phyloP scores from a whole-genome alignment of 768 basidiomycete genomes.

The Nidularia pulvinata region DNA sequence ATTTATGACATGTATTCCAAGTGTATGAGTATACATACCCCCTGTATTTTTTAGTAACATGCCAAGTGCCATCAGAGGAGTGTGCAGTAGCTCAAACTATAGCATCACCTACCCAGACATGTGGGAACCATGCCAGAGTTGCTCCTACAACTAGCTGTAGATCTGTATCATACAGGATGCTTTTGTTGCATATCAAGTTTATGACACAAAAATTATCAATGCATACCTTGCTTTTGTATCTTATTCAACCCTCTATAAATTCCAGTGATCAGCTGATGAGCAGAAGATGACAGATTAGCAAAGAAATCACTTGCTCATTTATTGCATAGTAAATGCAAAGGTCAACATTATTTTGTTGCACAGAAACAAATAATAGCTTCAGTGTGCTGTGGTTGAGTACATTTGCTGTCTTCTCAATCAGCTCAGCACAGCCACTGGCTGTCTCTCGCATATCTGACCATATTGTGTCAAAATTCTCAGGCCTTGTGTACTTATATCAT shows the following conservation, averaged over 20 bases:
- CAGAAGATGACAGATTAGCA: background rate
- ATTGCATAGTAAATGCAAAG: conserved; percentile 10
- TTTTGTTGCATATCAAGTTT: too few relatives aligned
- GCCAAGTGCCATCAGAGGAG: background rate
- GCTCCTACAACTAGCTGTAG: background rate
- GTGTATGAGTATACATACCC: background rate
- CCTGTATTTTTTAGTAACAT: background rate
- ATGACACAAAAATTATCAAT: too few relatives aligned
- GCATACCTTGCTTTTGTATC: background rate
- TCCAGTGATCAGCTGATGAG: background rate
- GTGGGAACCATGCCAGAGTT: background rate
- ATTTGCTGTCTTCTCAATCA: conserved; percentile 13
- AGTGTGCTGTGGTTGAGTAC: conserved; percentile 12
- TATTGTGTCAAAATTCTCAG: background rate
- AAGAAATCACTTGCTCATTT: background rate
- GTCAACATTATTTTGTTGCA: conserved; percentile 19
- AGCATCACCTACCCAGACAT: background rate
- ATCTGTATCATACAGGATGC: background rate
- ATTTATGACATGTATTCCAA: background rate
- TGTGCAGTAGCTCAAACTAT: background rate
- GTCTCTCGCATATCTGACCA: conserved; percentile 14
- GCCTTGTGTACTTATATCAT: background rate
- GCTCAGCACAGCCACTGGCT: conserved; percentile 1
- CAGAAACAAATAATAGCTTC: conserved; percentile 14
- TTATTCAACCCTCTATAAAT: background rate